These are phyloP conservation scores for Solidago caesia DNA, from an alignment of 129 eudicot genomes.

Conservation along the genomic window DNA sequence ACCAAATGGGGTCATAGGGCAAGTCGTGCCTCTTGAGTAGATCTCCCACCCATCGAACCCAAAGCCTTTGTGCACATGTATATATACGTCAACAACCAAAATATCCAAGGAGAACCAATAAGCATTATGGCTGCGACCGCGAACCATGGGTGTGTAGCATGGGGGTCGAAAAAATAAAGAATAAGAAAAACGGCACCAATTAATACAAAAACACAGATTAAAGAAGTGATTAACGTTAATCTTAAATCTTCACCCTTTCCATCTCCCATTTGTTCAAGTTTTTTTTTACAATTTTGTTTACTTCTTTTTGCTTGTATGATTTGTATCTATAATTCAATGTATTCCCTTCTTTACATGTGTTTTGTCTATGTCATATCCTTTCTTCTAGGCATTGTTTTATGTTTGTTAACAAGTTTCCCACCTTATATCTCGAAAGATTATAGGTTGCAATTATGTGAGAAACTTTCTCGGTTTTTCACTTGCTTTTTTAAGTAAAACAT, in stretches of 20 bases:
- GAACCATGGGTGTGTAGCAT: slow-evolving; percentile 49
- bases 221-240: slow-evolving; percentile 45
- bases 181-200: slow-evolving; percentile 53
- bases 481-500: neutral
- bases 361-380: neutral
- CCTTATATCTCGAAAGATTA: slow-evolving; percentile 21
- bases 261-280: slow-evolving; percentile 42
- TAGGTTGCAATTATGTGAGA: slow-evolving; percentile 9
- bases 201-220: slow-evolving; percentile 40
- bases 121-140: slow-evolving; percentile 45
- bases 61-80: slow-evolving; percentile 50
- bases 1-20: slow-evolving; percentile 8
- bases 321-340: neutral
- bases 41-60: slow-evolving; percentile 14
- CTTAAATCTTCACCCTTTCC: slow-evolving; percentile 44
- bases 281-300: neutral
- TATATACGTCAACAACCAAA: slow-evolving; percentile 62
- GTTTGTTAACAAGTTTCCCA: slow-evolving; percentile 16
- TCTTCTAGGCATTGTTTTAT: slow-evolving; percentile 7
- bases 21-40: slow-evolving; percentile 15
- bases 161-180: slow-evolving; percentile 43
- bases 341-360: neutral
- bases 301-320: neutral
- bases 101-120: slow-evolving; percentile 65
- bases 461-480: slow-evolving; percentile 13